Percentiles rank a stretch among this genome's conserved stretches.
phyloP scores from a whole-genome alignment of 805 yeast species.

The Blastobotrys muscicola region DNA sequence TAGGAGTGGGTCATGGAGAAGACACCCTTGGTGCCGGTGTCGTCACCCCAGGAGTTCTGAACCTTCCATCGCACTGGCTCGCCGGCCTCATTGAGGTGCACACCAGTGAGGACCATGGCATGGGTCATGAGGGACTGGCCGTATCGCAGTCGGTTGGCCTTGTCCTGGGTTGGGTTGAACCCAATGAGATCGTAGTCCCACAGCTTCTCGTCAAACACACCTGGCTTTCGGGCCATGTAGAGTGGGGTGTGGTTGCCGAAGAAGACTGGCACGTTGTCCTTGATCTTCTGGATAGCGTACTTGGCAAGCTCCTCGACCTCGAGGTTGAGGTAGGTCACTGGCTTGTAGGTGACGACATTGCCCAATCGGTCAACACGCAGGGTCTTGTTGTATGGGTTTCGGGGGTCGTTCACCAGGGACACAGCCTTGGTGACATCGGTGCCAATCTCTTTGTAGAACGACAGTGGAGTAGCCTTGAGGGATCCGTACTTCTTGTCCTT shows the following conservation, averaged over 20 bases:
- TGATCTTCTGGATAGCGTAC: constrained; percentile 57
- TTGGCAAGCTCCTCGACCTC: constrained; percentile 49
- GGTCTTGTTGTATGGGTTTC: constrained; percentile 56
- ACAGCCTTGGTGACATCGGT: constrained; percentile 44
- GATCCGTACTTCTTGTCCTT: constrained; percentile 51
- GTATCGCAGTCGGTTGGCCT: constrained; percentile 61
- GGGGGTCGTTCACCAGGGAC: constrained; percentile 73
- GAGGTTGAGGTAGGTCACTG: constrained; percentile 61
- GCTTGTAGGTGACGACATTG: constrained; percentile 61
- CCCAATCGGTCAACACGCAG: constrained; percentile 67
- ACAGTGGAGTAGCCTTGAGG: constrained; percentile 50
- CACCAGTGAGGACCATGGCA: constrained; percentile 81
- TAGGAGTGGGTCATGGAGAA: constrained; percentile 65
- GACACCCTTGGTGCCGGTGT: constrained; percentile 56
- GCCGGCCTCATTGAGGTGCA: constrained; percentile 55
- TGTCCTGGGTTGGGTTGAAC: constrained; percentile 37
- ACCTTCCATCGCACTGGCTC: constrained; percentile 60
- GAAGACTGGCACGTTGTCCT: constrained; percentile 69
- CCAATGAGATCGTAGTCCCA: constrained; percentile 52
- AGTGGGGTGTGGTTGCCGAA: constrained; percentile 88
- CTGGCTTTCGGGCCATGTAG: constrained; percentile 51
- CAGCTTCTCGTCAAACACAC: constrained; percentile 62
- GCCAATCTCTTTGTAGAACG: constrained; percentile 49
- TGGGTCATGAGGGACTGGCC: constrained; percentile 78
- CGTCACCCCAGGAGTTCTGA: constrained; percentile 71